phyloP scores from a whole-genome alignment of 805 yeast genomes.

The Starmerella vitae region DNA sequence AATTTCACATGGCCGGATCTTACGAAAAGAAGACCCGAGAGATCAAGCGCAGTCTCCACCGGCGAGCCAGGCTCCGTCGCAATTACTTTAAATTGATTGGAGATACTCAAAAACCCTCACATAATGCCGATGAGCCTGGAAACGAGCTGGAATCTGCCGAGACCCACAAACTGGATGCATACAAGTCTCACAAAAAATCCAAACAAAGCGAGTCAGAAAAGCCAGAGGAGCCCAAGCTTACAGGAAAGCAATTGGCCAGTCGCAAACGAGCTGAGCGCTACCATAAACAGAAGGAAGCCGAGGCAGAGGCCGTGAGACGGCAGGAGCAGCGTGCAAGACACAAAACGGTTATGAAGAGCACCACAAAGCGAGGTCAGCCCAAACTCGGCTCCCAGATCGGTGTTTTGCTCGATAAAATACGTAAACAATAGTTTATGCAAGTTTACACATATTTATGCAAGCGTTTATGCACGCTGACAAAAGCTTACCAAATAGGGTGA shows the following conservation, averaged over 20 bases:
- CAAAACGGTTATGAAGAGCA: conserved; percentile 36
- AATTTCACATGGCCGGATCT: conserved; percentile 11
- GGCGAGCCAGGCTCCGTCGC: conserved; percentile 68
- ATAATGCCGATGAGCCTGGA: conserved; percentile 35
- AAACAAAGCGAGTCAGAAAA: conserved; percentile 13
- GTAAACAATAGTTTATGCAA: too few relatives aligned
- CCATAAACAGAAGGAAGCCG: conserved; percentile 31
- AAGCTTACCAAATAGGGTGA: not conserved
- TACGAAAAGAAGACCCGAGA: conserved; percentile 37
- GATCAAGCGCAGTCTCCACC: conserved; percentile 62
- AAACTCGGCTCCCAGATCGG: conserved; percentile 80
- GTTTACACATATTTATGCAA: not conserved
- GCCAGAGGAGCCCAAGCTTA: conserved; percentile 17
- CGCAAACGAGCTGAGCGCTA: conserved; percentile 34
- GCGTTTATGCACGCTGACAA: not conserved
- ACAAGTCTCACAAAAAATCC: conserved; percentile 7
- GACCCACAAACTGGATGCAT: conserved; percentile 6
- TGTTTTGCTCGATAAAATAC: conserved; percentile 62
- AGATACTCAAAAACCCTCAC: too few relatives aligned
- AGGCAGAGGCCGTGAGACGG: conserved; percentile 32
- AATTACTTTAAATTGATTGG: conserved; percentile 71
- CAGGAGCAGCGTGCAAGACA: conserved; percentile 32
- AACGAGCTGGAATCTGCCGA: not conserved
- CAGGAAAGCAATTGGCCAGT: conserved; percentile 30
- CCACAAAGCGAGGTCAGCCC: conserved; percentile 73